Evolutionary conservation across 129 eudicot genomes (phyloP), one percentile per base, ranked within the genome.

Genomic region (Flaveria robusta): DNA sequence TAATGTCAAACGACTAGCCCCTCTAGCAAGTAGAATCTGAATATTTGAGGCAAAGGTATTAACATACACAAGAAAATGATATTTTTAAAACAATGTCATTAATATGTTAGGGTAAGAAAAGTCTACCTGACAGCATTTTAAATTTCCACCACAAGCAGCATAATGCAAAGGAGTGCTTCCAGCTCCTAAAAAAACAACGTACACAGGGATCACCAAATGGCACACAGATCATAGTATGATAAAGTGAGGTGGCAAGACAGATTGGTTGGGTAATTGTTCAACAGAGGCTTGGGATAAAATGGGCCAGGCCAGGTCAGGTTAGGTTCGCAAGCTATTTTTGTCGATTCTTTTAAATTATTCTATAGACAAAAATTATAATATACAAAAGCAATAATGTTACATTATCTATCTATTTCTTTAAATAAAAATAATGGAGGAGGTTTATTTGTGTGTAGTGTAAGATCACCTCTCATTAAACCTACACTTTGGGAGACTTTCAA

Each of bases 131-230:
- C 97, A 87, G 65, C 99, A 91, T 81, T 94, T 94, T 72, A 91
- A 67, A 72, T 94, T 91, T 69, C 99, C 99, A 46, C 97, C 99
- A 80, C 96, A 94, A 39, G 99, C 97, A 62, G 99, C 99, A 87
- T 94, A 94, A 76, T 94, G 99, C 85, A 94, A 87, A 81, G 99
- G 97, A 76, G 97, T 94, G 86, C 99, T 91, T 68, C 99, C 99
- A 77, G 97, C 93, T 76, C 99, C 99, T 94, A 76, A 46, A 81
- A 81, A 70, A 70, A 68, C 71, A 26, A 49, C 26, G 66, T 22
- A 59, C 47, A 54, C 10, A 37, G 11, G 54, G 42, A 51, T 54
- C 7, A 66, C n/a, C 43, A 75, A 47, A 60, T 60, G 41, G 59
- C 41, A 46, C 34, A 22, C 55, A 42, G 13, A 3, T 42, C 45